Evolutionary conservation across 441 rosid genomes (phyloP), one percentile per base, ranked within the genome.

Genomic region (Metrosideros polymorpha): DNA sequence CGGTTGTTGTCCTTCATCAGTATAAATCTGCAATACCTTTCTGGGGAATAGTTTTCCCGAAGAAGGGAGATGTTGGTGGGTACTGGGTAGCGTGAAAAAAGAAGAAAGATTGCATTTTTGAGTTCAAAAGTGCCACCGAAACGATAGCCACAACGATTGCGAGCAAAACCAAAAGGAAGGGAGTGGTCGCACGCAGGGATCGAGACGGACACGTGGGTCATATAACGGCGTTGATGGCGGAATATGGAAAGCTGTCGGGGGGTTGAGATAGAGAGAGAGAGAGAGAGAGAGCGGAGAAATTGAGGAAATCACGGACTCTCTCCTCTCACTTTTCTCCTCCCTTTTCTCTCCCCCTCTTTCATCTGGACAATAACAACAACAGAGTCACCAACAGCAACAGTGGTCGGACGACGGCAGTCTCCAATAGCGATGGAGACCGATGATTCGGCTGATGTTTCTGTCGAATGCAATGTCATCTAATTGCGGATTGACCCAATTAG

Each of bases 181-280:
- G 39, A 51, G 79, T 5, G 76, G 15, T 18, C 22, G 49, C 12
- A 25, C 29, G 55, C 61, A 30, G 39, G 52, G 29, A 50, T 49
- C 71, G 32, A 63, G 82, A 12, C 75, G 47, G 85, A 88, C 88
- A 59, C 89, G 88, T 86, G 86, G 86, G 86, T 32, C 79, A 15
- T 9, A 9, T 47, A 32, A 25, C 27, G 52, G 84, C 85, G 88
- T 45, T 77, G 88, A 88, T 88, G 51, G 85, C 56, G 86, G 88
- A 77, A 17, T 12, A 9, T 4, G 14, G 63, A 9, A 9, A 63
- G 83, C 52, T 18, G 85, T 82, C 45, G 56, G 52, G 42, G 4
- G 45, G 9, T 9, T 4, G n/a, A n/a, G n/a, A n/a, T n/a, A n/a
- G n/a, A n/a, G 51, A 13, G 51, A 45, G 47, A 45, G 47, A n/a